Evolutionary conservation across 106 monocot species (phyloP), one percentile per base, ranked within the genome.

Genomic region (Vanilla planifolia): DNA sequence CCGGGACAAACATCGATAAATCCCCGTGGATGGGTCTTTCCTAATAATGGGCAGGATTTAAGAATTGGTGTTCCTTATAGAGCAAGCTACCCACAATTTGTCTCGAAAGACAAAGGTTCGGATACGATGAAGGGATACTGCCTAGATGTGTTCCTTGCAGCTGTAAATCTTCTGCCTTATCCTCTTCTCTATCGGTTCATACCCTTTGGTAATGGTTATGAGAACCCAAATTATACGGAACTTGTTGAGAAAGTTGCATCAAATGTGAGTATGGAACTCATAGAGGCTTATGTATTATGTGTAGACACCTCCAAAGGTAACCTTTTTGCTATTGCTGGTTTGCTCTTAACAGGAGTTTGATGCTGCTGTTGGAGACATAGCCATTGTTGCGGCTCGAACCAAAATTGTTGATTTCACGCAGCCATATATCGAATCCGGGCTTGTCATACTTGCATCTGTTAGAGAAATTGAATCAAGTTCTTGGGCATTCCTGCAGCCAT

Each of bases 401-500:
- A 81, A 63, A 63, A 21, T 58, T 60, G 88, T 74, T 51, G 92
- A 93, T 85, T 93, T 88, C 57, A 93, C 92, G 3, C 92, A 88
- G 32, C 92, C 92, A 30, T 93, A 60, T 62, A 51, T 71, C 14
- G 85, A 76, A 43, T 85, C 92, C 3, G 92, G 92, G 48, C 84
- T 93, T 60, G 88, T 89, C 5, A 59, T 93, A 40, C 13, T 89
- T 44, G 74, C 79, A 19, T 56, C 81, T 11, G 52, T 79, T 6
- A 74, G 77, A 65, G 74, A 60, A 45, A 60, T 23, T 1, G 60
- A 63, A 41, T 81, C 85, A 26, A 65, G 64, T 47, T 53, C 62
- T 62, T 93, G 81, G 81, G 84, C 92, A 46, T 93, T 93, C 66
- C 66, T 93, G 66, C 84, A 81, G 57, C 92, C 92, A 60, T 93